Base-by-base conservation (phyloP, 176 grass and related monocot species). In the Avena eriantha region DNA sequence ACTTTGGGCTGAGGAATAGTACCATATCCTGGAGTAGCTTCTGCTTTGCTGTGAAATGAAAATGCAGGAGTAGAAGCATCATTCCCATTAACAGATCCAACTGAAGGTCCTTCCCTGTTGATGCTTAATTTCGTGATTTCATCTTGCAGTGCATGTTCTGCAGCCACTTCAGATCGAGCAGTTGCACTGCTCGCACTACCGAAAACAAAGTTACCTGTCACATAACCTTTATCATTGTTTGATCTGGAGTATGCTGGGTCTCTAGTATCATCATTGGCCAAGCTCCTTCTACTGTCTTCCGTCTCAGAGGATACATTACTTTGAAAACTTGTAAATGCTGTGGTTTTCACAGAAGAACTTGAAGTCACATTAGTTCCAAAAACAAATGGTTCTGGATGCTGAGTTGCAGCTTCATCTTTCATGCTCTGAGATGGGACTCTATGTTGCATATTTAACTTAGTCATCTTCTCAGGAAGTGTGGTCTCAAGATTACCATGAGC, bases 121-220 rank as follows among this genome's bases (percentile, higher is more conserved):
- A 95, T 92, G 68, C 92, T 87, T 58, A 93, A 87, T 85, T 95
- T 93, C 60, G 80, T 87, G 66, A 90, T 93, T 34, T 86, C 89
- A 71, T 93, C 88, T 69, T 87, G 80, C 9, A 98, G 77, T 74
- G n/a, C 80, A 91, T 83, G 74, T 81, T 87, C 78, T 39, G 80
- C 67, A 51, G 46, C 66, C 75, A 79, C 81, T 87, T 84, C 55
- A 81, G 56, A 82, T 72, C 9, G 45, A 84, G 21, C 3, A 19
- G 66, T 29, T 71, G 21, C 58, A 81, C 71, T 89, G 68, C 31
- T 86, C 12, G 69, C 9, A 14, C 80, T 80, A 17, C 82, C 66
- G 78, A 85, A 89, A 82, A 76, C 55, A 92, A 91, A 91, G 46
- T 45, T 48, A 86, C 53, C 48, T 77, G 45, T 9, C 46, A 21